Conservation (phyloP, 441 rosid species). For the Populus hybrid region DNA sequence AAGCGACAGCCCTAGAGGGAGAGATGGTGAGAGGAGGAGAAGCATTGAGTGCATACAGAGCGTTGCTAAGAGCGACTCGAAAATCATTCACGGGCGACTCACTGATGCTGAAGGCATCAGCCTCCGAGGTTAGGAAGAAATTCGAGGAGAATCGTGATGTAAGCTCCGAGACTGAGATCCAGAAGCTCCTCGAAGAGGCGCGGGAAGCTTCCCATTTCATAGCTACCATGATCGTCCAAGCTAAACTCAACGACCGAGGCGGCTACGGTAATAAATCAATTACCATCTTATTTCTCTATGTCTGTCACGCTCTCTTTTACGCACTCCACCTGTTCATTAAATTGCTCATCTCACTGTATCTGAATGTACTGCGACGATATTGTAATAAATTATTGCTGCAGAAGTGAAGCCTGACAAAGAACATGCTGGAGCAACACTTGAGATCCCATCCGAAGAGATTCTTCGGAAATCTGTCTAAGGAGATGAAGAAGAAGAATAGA, state of each 20-base stretch:
- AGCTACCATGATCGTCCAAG: slow-evolving; percentile 87
- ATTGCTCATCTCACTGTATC: slow-evolving; percentile 15
- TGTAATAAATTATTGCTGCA: slow-evolving; percentile 23
- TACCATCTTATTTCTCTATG: not conserved
- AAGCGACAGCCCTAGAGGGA: not conserved
- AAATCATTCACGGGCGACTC: slow-evolving; percentile 77
- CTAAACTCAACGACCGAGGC: slow-evolving; percentile 71
- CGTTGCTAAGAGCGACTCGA: slow-evolving; percentile 64
- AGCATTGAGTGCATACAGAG: slow-evolving; percentile 70
- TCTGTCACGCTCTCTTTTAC: not conserved
- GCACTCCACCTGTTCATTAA: slow-evolving; percentile 28
- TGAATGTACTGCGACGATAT: not conserved
- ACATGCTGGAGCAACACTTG: slow-evolving; percentile 84
- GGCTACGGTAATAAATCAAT: slow-evolving; percentile 53
- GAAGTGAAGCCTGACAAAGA: slow-evolving; percentile 74
- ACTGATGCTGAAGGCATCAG: slow-evolving; percentile 66
- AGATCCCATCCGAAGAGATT: slow-evolving; percentile 75
- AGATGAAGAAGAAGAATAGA: not conserved
- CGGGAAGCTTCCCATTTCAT: slow-evolving; percentile 72
- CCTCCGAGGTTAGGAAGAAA: slow-evolving; percentile 67
- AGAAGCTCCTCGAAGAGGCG: slow-evolving; percentile 73
- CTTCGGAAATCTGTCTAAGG: slow-evolving; percentile 45
- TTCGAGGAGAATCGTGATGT: slow-evolving; percentile 80
- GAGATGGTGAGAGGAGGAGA: slow-evolving; percentile 41
- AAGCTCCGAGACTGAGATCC: slow-evolving; percentile 53